These are phyloP conservation scores for Nemophila menziesii DNA, from an alignment of 257 asterid genomes.

Conservation along the genomic window DNA sequence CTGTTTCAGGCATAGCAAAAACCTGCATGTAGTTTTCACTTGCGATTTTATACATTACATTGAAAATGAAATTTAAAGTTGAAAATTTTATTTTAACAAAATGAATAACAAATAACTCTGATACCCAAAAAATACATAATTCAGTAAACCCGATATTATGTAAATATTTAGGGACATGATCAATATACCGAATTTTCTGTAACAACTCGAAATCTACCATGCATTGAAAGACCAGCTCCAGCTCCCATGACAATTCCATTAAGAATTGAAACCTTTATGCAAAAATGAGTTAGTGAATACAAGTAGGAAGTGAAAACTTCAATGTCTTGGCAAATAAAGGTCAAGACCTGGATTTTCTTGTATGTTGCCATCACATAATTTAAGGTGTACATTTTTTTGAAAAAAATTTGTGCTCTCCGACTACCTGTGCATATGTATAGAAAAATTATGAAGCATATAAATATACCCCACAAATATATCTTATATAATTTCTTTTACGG, in stretches of 20 bases:
- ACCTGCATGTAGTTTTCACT: slow-evolving; percentile 58
- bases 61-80: not conserved
- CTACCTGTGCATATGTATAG: slow-evolving; percentile 42
- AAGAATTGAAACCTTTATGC: slow-evolving; percentile 56
- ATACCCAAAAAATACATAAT: too few species aligned
- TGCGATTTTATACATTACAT: too few species aligned
- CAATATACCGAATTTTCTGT: slow-evolving; percentile 68
- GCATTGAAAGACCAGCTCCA: slow-evolving; percentile 71
- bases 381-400: slow-evolving; percentile 39
- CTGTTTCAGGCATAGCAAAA: slow-evolving; percentile 82
- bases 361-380: slow-evolving; percentile 62
- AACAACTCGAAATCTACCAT: slow-evolving; percentile 68
- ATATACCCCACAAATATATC: too few species aligned
- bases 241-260: slow-evolving; percentile 82
- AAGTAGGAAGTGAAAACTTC: not conserved
- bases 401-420: slow-evolving; percentile 44
- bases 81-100: too few species aligned
- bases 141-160: too few species aligned
- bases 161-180: not conserved
- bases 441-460: not conserved
- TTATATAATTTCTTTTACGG: too few species aligned
- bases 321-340: not conserved
- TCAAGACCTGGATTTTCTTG: slow-evolving; percentile 60
- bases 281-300: too few species aligned
- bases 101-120: too few species aligned